Evolutionary conservation across 2,329 filamentous ascomycete species (phyloP), one percentile per base, ranked within the genome.

Genomic region (Pleurostoma richardsiae): DNA sequence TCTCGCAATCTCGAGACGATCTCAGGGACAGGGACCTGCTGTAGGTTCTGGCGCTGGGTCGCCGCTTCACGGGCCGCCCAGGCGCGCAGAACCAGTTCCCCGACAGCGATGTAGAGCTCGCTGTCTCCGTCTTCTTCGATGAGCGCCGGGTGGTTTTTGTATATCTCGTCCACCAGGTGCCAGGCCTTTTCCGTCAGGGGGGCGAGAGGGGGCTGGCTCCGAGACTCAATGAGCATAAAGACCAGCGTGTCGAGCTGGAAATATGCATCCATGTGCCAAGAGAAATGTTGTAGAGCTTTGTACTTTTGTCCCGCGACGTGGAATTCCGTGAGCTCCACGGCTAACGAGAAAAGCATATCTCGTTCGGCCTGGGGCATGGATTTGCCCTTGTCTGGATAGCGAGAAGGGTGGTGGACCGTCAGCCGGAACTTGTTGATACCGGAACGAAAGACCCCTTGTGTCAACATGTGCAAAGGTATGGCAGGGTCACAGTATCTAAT

Each of bases 391-490:
- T 50, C 52, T 1, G 50, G 39, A 30, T 54, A 56, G 31, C 54
- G 54, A 8, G 51, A 36, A 3, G 56, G 55, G 36, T 58, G 55
- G 30, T 59, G 56, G 4, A 50, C 56, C 50, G 54, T 54, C 26
- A 59, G 48, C 30, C 52, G 50, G 53, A 58, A 47, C 46, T 58
- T 58, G 47, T 48, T 49, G 6, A 56, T 45, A 7, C 51, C 53
- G 4, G 52, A 52, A n/a, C 47, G 49, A 7, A 50, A 52, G 5
- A 52, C 51, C 1, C 45, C 48, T 5, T 36, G 39, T 4, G 52
- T 53, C 38, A 57, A 51, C 27, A 50, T 49, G 36, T 69, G 66
- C n/a, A 68, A 47, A 10, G 65, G 57, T 19, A 62, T 62, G 8
- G 66, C 61, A 5, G 56, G 56, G 28, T 65, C 59, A 42, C 60